phyloP scores from a whole-genome alignment of 768 basidiomycete genomes.

The Solioccasus polychromus region DNA sequence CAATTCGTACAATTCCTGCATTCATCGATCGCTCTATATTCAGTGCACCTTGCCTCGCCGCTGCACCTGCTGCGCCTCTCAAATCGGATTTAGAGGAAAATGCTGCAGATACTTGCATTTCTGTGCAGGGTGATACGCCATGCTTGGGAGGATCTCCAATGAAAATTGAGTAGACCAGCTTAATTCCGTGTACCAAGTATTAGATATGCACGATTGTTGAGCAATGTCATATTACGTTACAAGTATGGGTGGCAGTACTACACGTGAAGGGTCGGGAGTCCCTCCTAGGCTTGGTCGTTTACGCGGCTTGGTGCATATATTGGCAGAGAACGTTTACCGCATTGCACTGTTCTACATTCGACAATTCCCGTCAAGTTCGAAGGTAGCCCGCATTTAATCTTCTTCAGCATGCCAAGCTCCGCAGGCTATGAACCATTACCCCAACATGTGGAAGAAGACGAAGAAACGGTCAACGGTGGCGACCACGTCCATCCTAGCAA shows the following conservation, averaged over 20 bases:
- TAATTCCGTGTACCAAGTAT: too few species aligned
- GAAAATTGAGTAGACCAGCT: slow-evolving; percentile 6
- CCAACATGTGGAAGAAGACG: slow-evolving; percentile 40
- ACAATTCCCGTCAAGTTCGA: slow-evolving; percentile 1
- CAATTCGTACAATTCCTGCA: slow-evolving; percentile 42
- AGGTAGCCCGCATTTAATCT: neutral
- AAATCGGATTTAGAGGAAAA: slow-evolving; percentile 11
- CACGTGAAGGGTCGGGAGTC: too few species aligned
- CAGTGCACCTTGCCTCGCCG: slow-evolving; percentile 41
- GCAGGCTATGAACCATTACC: slow-evolving; percentile 47
- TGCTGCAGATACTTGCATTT: neutral
- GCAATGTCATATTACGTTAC: slow-evolving; percentile 4
- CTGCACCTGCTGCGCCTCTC: slow-evolving; percentile 3
- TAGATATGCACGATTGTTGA: too few species aligned
- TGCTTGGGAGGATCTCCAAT: neutral
- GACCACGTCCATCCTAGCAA: slow-evolving; percentile 25
- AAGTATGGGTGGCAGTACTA: slow-evolving; percentile 29
- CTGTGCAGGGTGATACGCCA: neutral
- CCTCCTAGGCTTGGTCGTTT: slow-evolving; percentile 13
- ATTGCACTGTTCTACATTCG: slow-evolving; percentile 9
- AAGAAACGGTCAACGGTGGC: slow-evolving; percentile 35
- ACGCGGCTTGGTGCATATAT: slow-evolving; percentile 1
- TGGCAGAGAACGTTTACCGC: slow-evolving; percentile 17
- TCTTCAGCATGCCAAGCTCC: slow-evolving; percentile 38
- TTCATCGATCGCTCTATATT: slow-evolving; percentile 48